Evolutionary conservation across 768 basidiomycete genomes (phyloP).

Genomic region (Galerina marginata): DNA sequence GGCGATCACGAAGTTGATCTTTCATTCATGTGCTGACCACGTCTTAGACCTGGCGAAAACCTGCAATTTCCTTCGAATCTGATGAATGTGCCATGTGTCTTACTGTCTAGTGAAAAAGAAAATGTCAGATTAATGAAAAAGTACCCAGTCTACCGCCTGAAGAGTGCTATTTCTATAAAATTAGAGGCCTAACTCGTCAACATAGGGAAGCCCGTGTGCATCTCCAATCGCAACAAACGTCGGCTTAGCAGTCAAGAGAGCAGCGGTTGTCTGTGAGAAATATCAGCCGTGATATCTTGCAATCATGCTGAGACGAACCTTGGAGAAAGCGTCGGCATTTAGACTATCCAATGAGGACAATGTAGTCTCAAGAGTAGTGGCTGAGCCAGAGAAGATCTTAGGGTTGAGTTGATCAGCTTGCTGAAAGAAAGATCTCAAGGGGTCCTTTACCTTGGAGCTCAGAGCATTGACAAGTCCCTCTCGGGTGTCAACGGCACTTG

Average conservation of each 20-base stretch:
- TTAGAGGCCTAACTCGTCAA: conserved; percentile 84
- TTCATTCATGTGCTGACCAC: no score
- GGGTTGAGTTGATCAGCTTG: conserved; percentile 1
- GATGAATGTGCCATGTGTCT: no score
- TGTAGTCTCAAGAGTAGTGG: conserved; percentile 63
- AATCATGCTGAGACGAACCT: conserved; percentile 49
- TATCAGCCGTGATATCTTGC: not conserved
- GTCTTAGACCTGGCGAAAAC: no score
- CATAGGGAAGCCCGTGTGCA: conserved; percentile 74
- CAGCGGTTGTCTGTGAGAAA: conserved; percentile 58
- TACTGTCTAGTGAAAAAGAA: not conserved
- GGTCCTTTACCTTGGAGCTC: conserved; percentile 63
- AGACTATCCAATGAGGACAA: conserved; percentile 76
- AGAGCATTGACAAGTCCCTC: conserved; percentile 67
- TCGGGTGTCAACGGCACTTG: conserved; percentile 68
- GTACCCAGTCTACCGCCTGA: conserved; percentile 14
- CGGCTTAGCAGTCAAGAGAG: conserved; percentile 76
- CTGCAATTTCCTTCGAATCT: no score
- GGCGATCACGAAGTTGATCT: no score
- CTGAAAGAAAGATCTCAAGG: conserved; percentile 1
- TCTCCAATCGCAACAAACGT: conserved; percentile 91
- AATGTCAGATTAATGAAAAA: conserved; percentile 11
- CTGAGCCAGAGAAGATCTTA: conserved; percentile 63
- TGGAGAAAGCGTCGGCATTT: conserved; percentile 66
- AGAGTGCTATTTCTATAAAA: conserved; percentile 15